These are phyloP conservation scores for Paspalum vaginatum DNA, from an alignment of 176 grass and related monocot genomes.

Conservation along the genomic window DNA sequence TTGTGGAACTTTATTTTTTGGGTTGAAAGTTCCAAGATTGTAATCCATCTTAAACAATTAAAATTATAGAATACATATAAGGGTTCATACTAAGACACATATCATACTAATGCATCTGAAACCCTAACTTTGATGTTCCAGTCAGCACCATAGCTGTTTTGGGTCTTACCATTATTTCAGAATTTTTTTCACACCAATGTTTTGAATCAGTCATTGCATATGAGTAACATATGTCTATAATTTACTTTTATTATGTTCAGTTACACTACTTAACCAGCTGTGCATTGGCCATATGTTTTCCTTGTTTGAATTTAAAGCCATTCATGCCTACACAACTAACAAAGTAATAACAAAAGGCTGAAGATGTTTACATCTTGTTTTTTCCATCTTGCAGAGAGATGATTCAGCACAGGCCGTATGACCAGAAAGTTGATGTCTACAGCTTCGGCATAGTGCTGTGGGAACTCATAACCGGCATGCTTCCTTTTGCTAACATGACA, in stretches of 20 bases:
- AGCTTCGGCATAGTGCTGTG: conserved; percentile 57
- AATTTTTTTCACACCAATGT: neutral
- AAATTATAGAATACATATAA: no score
- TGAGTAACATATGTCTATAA: neutral
- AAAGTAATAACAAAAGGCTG: neutral
- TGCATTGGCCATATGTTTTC: neutral
- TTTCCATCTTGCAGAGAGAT: conserved; percentile 42
- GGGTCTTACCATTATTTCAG: neutral
- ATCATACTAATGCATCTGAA: no score
- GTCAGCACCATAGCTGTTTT: no score
- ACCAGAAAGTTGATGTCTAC: conserved; percentile 60
- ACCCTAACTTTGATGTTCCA: no score
- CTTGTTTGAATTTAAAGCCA: neutral
- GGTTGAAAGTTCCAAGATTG: no score
- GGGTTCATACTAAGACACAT: no score
- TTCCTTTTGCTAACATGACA: conserved; percentile 53
- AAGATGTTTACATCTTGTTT: neutral
- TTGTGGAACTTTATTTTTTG: neutral
- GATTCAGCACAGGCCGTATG: conserved; percentile 60
- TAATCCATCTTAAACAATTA: no score
- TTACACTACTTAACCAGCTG: neutral
- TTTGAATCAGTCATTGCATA: neutral
- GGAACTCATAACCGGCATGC: conserved; percentile 56
- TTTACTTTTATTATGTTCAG: neutral
- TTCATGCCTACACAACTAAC: neutral